Evolutionary conservation across 257 asterid species (phyloP), one percentile per base, ranked within the genome.

Genomic region (Fraxinus anomala): DNA sequence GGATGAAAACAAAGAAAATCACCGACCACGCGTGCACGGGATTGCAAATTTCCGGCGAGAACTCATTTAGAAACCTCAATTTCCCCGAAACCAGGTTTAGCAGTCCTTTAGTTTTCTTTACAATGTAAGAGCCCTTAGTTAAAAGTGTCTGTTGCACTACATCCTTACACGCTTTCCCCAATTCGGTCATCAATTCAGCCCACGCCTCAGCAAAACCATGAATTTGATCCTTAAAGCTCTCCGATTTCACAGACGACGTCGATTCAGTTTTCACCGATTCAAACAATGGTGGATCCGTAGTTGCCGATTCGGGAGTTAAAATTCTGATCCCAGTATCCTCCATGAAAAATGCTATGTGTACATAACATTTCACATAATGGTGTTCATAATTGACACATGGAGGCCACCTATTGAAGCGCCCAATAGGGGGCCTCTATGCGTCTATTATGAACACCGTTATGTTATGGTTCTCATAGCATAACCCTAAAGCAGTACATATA

Each of bases 41-140:
- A 85, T 92, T 91, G 73, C 96, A 94, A 87, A 92, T 97, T 72
- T 94, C 98, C 37, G 98, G 97, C 91, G 92, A 80, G 81, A 81
- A 87, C 72, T 92, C 94, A 63, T 92, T 92, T 68, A 92, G 70
- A 74, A 88, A 86, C 81, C 88, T 92, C 83, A 92, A 47, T 68
- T 78, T 89, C 79, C 74, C 84, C 76, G 96, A 89, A 40, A 82
- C 88, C 87, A 84, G 84, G 6, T 86, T 81, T 85, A 92, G 1
- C 12, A 94, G 90, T 0, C 85, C 86, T 73, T 78, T 85, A 30
- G 91, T 83, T 68, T 87, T 91, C 84, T 71, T 80, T 77, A 94
- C 93, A 81, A 91, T 82, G 93, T 89, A 94, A 11, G 98, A 94
- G 68, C 92, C 97, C 77, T 94, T 92, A 0, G 94, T 85, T 61